Conservation (phyloP, 257 asterid species). For the Fraxinus anomala region DNA sequence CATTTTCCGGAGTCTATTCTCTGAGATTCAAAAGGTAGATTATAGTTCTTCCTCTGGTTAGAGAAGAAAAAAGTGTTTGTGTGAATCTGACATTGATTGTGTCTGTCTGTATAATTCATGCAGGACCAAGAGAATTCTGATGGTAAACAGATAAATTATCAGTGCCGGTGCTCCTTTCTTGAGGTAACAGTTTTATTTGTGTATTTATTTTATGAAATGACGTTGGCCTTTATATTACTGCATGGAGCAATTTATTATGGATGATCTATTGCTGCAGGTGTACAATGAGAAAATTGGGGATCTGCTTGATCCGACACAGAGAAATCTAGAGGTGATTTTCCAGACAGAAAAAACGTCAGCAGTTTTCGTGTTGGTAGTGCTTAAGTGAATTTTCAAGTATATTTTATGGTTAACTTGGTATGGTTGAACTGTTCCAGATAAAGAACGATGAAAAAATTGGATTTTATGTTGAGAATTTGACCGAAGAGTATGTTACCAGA, state of each 20-base stretch:
- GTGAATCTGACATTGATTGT: constrained; percentile 13
- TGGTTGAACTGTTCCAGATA: constrained; percentile 50
- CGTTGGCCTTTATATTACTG: constrained; percentile 5
- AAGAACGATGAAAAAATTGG: constrained; percentile 79
- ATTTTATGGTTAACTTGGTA: constrained; percentile 7
- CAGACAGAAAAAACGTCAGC: background rate
- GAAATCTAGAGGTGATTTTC: constrained; percentile 71
- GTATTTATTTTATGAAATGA: background rate
- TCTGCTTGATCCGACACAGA: constrained; percentile 81
- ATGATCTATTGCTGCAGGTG: constrained; percentile 46
- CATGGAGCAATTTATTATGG: constrained; percentile 5
- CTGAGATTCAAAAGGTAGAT: constrained; percentile 72
- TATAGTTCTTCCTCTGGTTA: constrained; percentile 10
- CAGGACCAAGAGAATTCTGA: constrained; percentile 74
- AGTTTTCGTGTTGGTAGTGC: background rate
- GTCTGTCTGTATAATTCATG: no score
- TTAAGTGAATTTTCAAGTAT: background rate
- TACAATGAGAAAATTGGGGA: constrained; percentile 87
- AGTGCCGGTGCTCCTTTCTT: constrained; percentile 94
- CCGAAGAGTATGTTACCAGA: constrained; percentile 85
- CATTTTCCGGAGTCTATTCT: constrained; percentile 73
- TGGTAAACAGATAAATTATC: constrained; percentile 72
- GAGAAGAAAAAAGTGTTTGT: background rate
- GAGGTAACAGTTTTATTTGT: constrained; percentile 54
- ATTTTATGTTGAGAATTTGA: constrained; percentile 80